A percentile compares a stretch with the other conserved stretches of the same genome.
phyloP scores from a whole-genome alignment of 192 early-diverging fungal species.

The Coemansia sp. region DNA sequence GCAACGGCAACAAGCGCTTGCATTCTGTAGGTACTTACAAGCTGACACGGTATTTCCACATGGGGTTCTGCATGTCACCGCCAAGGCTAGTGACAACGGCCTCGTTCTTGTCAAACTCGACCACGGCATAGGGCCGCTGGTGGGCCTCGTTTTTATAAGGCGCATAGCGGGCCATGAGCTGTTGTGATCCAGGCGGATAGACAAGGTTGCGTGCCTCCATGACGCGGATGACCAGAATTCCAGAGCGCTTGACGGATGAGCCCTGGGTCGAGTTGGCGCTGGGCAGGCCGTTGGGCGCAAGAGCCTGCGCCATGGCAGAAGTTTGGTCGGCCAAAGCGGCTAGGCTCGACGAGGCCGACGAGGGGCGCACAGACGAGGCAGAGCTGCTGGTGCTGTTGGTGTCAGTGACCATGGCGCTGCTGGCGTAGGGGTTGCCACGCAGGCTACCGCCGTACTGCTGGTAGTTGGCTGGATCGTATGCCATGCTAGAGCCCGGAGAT shows the following conservation, averaged over 20 bases:
- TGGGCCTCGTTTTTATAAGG: slow-evolving; percentile 61
- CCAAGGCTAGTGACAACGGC: slow-evolving; percentile 79
- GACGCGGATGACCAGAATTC: slow-evolving; percentile 79
- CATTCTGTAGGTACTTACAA: slow-evolving; percentile 64
- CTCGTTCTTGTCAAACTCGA: slow-evolving; percentile 97
- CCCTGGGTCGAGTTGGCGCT: slow-evolving; percentile 31
- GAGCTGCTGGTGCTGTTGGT: slow-evolving; percentile 27
- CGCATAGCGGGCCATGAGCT: slow-evolving; percentile 57
- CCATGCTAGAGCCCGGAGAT: slow-evolving; percentile 20
- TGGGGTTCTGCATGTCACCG: slow-evolving; percentile 73
- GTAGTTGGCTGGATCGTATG: slow-evolving; percentile 19
- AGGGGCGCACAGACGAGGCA: slow-evolving; percentile 25
- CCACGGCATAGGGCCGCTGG: slow-evolving; percentile 84
- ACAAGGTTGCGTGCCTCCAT: slow-evolving; percentile 80
- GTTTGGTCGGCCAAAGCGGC: slow-evolving; percentile 8
- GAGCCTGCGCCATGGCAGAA: slow-evolving; percentile 16
- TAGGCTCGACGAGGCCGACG: slow-evolving; percentile 24
- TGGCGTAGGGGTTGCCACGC: slow-evolving; percentile 17
- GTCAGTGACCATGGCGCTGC: slow-evolving; percentile 15
- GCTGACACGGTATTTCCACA: slow-evolving; percentile 77
- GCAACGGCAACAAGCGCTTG: not conserved
- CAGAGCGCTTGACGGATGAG: slow-evolving; percentile 55
- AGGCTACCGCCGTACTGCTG: slow-evolving; percentile 11
- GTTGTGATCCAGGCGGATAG: slow-evolving; percentile 65
- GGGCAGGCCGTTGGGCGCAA: slow-evolving; percentile 51